Evolutionary conservation across 2,329 filamentous ascomycete species (phyloP).

Genomic region (Spiromastix sp.): DNA sequence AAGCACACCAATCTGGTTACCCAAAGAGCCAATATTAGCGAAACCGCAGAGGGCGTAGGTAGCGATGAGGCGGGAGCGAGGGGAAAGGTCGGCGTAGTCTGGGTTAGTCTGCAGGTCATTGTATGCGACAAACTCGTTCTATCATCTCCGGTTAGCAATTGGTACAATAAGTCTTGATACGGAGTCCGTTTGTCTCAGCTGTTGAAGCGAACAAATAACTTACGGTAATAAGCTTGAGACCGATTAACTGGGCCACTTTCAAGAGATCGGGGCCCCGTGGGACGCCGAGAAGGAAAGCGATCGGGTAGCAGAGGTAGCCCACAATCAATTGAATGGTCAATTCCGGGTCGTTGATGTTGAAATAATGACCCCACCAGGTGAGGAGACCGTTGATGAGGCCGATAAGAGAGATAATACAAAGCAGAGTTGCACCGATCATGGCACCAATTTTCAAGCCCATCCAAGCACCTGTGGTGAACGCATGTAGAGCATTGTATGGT

Average conservation of each 20-base stretch:
- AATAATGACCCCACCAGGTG: slow-evolving; percentile 73
- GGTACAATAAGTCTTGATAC: slow-evolving; percentile 4
- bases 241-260: slow-evolving; percentile 68
- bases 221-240: slow-evolving; percentile 68
- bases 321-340: slow-evolving; percentile 66
- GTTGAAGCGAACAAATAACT: slow-evolving; percentile 19
- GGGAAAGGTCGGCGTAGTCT: slow-evolving; percentile 49
- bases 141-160: slow-evolving; percentile 4
- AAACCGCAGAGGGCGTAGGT: slow-evolving; percentile 77
- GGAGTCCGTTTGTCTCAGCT: background rate
- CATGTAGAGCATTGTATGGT: slow-evolving; percentile 71
- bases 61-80: slow-evolving; percentile 67
- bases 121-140: slow-evolving; percentile 75
- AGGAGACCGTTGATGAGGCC: slow-evolving; percentile 65
- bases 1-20: slow-evolving; percentile 82
- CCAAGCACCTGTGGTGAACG: slow-evolving; percentile 77
- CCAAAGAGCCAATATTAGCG: slow-evolving; percentile 78
- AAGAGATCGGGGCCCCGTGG: slow-evolving; percentile 52
- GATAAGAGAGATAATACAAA: slow-evolving; percentile 73
- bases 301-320: slow-evolving; percentile 66
- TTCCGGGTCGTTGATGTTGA: slow-evolving; percentile 59
- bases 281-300: slow-evolving; percentile 74
- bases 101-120: slow-evolving; percentile 41
- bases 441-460: slow-evolving; percentile 77
- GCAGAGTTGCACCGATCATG: slow-evolving; percentile 68